phyloP scores from a whole-genome alignment of 179 eudicot species.

The Monotropa hypopitys region DNA sequence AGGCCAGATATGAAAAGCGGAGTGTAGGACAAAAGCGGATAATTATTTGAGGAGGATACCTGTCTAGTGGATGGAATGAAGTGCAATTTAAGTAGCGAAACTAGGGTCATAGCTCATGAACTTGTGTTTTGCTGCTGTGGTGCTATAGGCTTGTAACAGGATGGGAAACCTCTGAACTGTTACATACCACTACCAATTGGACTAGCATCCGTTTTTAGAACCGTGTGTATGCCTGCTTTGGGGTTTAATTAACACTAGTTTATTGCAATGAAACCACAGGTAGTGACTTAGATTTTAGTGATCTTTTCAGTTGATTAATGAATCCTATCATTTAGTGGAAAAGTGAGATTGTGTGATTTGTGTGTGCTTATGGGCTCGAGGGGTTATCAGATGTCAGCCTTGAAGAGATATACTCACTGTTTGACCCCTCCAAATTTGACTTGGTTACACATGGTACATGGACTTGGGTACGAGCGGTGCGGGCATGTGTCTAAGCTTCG shows the following conservation, averaged over 20 bases:
- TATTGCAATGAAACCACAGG: background rate
- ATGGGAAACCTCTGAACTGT: background rate
- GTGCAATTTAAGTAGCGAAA: background rate
- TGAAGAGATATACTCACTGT: background rate
- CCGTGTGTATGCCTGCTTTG: background rate
- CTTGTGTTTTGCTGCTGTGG: background rate
- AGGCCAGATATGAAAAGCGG: background rate
- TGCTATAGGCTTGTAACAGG: background rate
- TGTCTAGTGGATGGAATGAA: background rate
- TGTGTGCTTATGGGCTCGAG: too few species aligned
- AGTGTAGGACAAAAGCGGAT: background rate
- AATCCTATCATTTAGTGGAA: too few species aligned
- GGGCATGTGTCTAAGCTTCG: background rate
- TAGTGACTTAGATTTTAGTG: too few species aligned
- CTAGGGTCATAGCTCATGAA: background rate
- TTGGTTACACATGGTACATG: background rate
- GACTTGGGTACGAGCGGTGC: background rate
- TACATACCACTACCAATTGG: background rate
- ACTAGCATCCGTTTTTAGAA: background rate
- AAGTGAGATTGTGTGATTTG: too few species aligned
- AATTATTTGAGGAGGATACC: background rate
- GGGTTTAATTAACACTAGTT: background rate
- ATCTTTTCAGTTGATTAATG: too few species aligned
- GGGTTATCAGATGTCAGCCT: too few species aligned
- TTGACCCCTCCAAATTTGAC: background rate